Evolutionary conservation across 441 rosid genomes (phyloP).

Genomic region (Theobroma grandiflorum): DNA sequence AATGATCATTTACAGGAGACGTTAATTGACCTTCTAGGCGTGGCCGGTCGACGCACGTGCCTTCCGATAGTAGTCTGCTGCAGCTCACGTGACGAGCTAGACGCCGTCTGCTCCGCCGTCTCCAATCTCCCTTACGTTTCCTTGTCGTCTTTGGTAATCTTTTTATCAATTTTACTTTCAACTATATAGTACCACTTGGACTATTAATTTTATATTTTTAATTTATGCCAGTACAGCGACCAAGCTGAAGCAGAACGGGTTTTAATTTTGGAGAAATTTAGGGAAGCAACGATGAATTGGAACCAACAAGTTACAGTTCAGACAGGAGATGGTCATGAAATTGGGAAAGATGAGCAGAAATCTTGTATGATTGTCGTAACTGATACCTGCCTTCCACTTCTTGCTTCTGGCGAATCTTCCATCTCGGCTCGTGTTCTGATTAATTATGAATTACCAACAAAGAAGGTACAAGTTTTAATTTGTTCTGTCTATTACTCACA

Average conservation of each 20-base stretch:
- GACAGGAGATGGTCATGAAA: slow-evolving; percentile 46
- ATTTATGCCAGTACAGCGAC: slow-evolving; percentile 71
- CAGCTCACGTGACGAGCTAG: slow-evolving; percentile 90
- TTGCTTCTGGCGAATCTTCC: slow-evolving; percentile 69
- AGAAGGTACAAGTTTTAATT: slow-evolving; percentile 53
- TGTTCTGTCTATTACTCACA: background rate
- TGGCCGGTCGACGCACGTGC: slow-evolving; percentile 67
- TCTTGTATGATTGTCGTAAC: slow-evolving; percentile 77
- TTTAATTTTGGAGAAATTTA: slow-evolving; percentile 62
- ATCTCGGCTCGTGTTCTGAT: slow-evolving; percentile 73
- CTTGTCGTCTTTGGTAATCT: slow-evolving; percentile 62
- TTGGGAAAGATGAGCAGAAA: slow-evolving; percentile 50
- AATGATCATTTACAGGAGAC: slow-evolving; percentile 60
- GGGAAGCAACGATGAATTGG: slow-evolving; percentile 63
- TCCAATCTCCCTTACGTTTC: slow-evolving; percentile 76
- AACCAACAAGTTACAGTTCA: slow-evolving; percentile 47
- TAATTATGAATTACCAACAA: slow-evolving; percentile 84
- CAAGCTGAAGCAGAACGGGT: slow-evolving; percentile 67
- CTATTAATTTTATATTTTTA: slow-evolving; percentile 18
- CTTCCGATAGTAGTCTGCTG: slow-evolving; percentile 85
- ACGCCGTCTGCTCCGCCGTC: slow-evolving; percentile 77
- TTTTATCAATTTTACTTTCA: background rate
- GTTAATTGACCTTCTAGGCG: slow-evolving; percentile 69
- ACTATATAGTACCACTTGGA: background rate
- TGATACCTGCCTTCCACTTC: slow-evolving; percentile 81